A percentile compares a stretch with the other conserved stretches of the same genome.
phyloP scores from a whole-genome alignment of 2,329 filamentous ascomycete genomes.

The Calonectria pteridis region DNA sequence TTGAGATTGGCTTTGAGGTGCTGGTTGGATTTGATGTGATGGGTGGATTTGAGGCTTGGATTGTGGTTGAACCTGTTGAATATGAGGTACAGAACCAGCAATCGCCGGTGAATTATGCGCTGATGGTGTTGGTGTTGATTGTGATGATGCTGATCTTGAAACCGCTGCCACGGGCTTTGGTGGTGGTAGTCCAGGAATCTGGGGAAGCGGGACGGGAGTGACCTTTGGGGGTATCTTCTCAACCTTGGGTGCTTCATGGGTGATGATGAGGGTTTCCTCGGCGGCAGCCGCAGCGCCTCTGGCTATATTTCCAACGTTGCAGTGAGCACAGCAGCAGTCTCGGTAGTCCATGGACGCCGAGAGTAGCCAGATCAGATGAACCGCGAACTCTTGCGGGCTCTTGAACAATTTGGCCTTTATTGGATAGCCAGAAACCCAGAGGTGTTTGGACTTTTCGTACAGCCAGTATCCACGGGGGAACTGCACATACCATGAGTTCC shows the following conservation, averaged over 20 bases:
- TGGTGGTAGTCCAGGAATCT: constrained; percentile 49
- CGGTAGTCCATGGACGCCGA: constrained; percentile 60
- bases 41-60: constrained; percentile 20
- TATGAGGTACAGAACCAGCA: constrained; percentile 16
- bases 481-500: constrained; percentile 58
- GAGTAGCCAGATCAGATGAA: constrained; percentile 65
- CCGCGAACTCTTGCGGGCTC: constrained; percentile 65
- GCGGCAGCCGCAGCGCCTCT: constrained; percentile 35
- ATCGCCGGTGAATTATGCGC: constrained; percentile 36
- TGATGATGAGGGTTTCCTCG: constrained; percentile 46
- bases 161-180: constrained; percentile 47
- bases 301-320: constrained; percentile 51
- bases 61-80: constrained; percentile 5
- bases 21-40: neutral
- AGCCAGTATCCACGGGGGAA: constrained; percentile 61
- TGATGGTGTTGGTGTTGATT: constrained; percentile 33
- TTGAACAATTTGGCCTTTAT: constrained; percentile 63
- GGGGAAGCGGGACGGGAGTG: constrained; percentile 53
- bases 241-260: constrained; percentile 35
- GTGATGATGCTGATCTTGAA: constrained; percentile 47
- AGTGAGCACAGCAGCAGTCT: constrained; percentile 66
- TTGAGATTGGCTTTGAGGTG: neutral
- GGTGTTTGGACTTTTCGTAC: constrained; percentile 62
- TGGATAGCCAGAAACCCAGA: constrained; percentile 64
- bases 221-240: constrained; percentile 48